A percentile compares a stretch with the other conserved stretches of the same genome.
phyloP scores from a whole-genome alignment of 208 protist genomes.

The Acanthamoeba triangularis region DNA sequence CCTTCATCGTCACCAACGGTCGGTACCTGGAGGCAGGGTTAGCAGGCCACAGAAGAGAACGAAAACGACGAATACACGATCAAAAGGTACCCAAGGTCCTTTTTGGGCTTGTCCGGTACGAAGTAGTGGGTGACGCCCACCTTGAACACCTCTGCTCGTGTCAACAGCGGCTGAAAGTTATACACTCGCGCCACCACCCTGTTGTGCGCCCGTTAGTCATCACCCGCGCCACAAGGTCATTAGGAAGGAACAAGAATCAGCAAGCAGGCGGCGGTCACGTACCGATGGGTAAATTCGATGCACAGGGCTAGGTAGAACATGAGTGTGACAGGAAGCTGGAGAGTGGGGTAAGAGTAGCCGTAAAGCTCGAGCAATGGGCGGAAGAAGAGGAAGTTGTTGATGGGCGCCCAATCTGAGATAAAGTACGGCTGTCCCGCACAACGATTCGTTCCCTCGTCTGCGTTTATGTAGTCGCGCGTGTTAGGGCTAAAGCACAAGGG shows the following conservation, averaged over 20 bases:
- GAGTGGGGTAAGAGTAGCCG: conserved; percentile 62
- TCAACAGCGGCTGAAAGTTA: conserved; percentile 84
- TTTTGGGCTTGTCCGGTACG: conserved; percentile 60
- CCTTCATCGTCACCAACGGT: not conserved
- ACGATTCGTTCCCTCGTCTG: not conserved
- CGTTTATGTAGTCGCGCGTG: not conserved
- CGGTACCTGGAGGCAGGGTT: not conserved
- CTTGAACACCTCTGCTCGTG: conserved; percentile 82
- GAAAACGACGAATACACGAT: not conserved
- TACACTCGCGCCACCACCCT: conserved; percentile 73
- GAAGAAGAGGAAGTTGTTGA: conserved; percentile 85
- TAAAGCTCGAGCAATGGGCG: conserved; percentile 72
- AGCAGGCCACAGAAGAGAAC: not conserved
- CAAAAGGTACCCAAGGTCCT: conserved; percentile 71
- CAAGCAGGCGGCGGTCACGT: not conserved
- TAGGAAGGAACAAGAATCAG: not conserved
- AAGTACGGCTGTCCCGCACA: conserved; percentile 80
- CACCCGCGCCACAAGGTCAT: not conserved
- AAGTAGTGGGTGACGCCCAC: conserved; percentile 85
- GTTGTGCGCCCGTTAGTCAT: not conserved
- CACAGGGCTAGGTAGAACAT: conserved; percentile 79
- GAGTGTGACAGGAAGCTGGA: conserved; percentile 59
- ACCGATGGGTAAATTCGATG: conserved; percentile 75
- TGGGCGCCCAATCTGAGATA: conserved; percentile 78
- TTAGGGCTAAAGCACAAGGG: not conserved